phyloP scores from a whole-genome alignment of 331 rosid genomes.

The Telfairia occidentalis region DNA sequence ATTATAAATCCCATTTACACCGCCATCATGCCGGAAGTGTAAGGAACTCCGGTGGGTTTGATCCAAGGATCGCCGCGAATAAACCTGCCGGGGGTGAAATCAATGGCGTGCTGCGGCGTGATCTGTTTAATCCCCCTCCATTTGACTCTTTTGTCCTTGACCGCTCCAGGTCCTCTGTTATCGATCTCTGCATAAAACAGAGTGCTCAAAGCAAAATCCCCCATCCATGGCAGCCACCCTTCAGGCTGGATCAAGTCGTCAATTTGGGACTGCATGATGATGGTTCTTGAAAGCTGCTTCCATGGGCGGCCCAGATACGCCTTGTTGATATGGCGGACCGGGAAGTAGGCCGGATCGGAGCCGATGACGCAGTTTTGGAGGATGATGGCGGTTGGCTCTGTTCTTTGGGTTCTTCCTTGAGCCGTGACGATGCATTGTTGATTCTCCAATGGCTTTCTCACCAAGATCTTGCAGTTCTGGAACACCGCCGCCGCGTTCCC shows the following conservation, averaged over 20 bases:
- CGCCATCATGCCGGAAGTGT: slow-evolving; percentile 19
- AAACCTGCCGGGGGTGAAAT: slow-evolving; percentile 25
- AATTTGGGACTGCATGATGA: slow-evolving; percentile 40
- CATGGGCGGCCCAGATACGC: slow-evolving; percentile 60
- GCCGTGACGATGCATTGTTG: slow-evolving; percentile 54
- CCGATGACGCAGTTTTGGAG: slow-evolving; percentile 49
- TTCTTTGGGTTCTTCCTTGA: slow-evolving; percentile 29
- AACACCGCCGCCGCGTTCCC: slow-evolving; percentile 45
- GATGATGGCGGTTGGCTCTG: slow-evolving; percentile 22
- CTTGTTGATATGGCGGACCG: background rate
- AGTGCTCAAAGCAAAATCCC: background rate
- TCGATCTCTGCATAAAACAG: slow-evolving; percentile 32
- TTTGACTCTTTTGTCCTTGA: slow-evolving; percentile 14
- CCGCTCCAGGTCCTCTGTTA: slow-evolving; percentile 39
- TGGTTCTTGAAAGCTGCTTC: slow-evolving; percentile 37
- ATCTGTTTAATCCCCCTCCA: slow-evolving; percentile 41
- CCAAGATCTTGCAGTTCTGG: slow-evolving; percentile 50
- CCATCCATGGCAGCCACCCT: slow-evolving; percentile 50
- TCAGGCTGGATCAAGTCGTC: slow-evolving; percentile 27
- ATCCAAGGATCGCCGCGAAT: slow-evolving; percentile 44
- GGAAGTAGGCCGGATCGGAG: slow-evolving; percentile 19
- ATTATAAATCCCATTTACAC: background rate
- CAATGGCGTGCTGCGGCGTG: background rate
- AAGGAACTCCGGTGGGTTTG: slow-evolving; percentile 36
- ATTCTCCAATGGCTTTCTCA: slow-evolving; percentile 25